Base-by-base conservation (phyloP, 306 rosid genomes). In the Lathyrus sativus region DNA sequence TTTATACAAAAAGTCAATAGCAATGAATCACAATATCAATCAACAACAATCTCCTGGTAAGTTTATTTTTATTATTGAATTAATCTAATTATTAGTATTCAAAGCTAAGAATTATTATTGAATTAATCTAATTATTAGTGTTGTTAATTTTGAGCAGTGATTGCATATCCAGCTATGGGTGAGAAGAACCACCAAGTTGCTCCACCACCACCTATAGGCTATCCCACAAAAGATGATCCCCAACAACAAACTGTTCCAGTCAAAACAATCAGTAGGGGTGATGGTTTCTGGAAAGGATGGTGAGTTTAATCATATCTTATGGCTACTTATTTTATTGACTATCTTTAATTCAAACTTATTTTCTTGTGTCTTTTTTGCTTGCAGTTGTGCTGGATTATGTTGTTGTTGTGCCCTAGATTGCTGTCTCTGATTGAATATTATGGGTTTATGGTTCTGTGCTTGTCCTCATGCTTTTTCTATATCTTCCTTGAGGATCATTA, bases 231-330 rank as follows among this genome's bases (percentile, higher is more conserved):
- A 13, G 75, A 81, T 77, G 75, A 3, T 6, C 43, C 71, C 6
- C 75, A 75, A 28, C 75, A 75, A 28, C 79, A 66, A 53, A 54
- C 38, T 75, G 66, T 60, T 67, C 75, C 86, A 2, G 28, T 65
- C 18, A 11, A 49, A 29, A 79, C 82, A 68, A 79, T 80, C 9
- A 28, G 51, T 19, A 85, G 71, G 57, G 89, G 89, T 63, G 89
- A 85, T 6, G 89, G 87, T 31, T 85, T 85, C 19, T 85, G 85
- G 85, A 74, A 82, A 50, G 89, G 89, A 73, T 85, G 89, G 89
- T 85, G 7, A 71, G 81, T 67, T 9, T 28, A 8, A 29, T 19
- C 18, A 62, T 62, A 38, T 35, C 39, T 6, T 35, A 35, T 35
- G 39, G 3, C 26, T 18, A 19, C 19, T 22, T 53, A 24, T 24